Conservation (phyloP, 2,329 filamentous ascomycete genomes). For the Penicillium olsonii region DNA sequence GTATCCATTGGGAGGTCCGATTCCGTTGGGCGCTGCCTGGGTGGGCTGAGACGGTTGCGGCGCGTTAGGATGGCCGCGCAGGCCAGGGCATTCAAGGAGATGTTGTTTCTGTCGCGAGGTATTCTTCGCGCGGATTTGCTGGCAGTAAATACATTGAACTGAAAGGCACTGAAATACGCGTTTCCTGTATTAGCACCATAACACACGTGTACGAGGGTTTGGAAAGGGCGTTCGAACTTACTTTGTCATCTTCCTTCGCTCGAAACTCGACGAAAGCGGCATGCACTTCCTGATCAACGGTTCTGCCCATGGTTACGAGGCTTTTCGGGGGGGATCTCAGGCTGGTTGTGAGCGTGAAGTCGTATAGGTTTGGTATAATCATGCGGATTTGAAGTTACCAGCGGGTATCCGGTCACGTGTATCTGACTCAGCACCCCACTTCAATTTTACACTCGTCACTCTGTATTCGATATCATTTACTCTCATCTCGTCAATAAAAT, state of each 20-base stretch:
- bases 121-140: slow-evolving; percentile 56
- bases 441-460: not conserved
- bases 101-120: slow-evolving; percentile 56
- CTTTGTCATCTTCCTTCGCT: slow-evolving; percentile 56
- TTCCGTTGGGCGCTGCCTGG: slow-evolving; percentile 42
- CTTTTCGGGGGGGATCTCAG: not conserved
- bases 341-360: too few relatives aligned
- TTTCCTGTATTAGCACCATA: not conserved
- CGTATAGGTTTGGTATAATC: too few relatives aligned
- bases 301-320: slow-evolving; percentile 47
- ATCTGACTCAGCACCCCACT: too few relatives aligned
- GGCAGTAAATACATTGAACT: slow-evolving; percentile 56
- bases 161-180: slow-evolving; percentile 47
- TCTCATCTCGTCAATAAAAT: too few relatives aligned
- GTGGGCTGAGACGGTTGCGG: slow-evolving; percentile 45
- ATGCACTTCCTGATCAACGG: slow-evolving; percentile 55
- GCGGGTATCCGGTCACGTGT: too few relatives aligned
- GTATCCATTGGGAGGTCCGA: slow-evolving; percentile 45
- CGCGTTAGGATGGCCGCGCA: slow-evolving; percentile 48
- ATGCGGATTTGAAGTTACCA: too few relatives aligned
- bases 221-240: slow-evolving; percentile 26
- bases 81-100: slow-evolving; percentile 52
- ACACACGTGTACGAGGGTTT: not conserved
- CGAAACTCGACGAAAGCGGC: slow-evolving; percentile 56
- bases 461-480: too few relatives aligned